Conservation (phyloP, 2,329 filamentous ascomycete species). For the Proliferodiscus dingleyae region DNA sequence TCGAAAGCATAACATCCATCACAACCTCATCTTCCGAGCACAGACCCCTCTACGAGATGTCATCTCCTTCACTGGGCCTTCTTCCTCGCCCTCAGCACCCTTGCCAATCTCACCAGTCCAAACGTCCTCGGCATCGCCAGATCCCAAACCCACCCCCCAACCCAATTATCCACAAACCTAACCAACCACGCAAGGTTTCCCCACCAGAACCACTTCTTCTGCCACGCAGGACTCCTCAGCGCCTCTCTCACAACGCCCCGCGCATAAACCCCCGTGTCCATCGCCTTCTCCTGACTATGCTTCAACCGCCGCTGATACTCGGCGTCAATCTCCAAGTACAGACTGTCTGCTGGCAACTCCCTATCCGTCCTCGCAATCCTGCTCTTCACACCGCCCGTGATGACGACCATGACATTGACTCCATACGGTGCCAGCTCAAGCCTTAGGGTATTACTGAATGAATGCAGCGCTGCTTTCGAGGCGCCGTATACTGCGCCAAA, state of each 20-base stretch:
- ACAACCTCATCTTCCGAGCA: too few species aligned
- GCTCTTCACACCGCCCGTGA: slow-evolving; percentile 24
- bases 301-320: slow-evolving; percentile 17
- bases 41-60: too few species aligned
- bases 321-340: slow-evolving; percentile 22
- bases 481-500: slow-evolving; percentile 90
- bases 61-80: too few species aligned
- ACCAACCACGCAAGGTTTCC: slow-evolving; percentile 17
- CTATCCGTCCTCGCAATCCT: slow-evolving; percentile 18
- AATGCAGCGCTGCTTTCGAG: slow-evolving; percentile 67
- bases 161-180: slow-evolving; percentile 19
- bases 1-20: too few species aligned
- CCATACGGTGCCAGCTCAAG: slow-evolving; percentile 27
- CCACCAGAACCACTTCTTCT: slow-evolving; percentile 24
- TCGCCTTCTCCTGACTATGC: slow-evolving; percentile 25
- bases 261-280: slow-evolving; percentile 22
- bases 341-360: slow-evolving; percentile 11
- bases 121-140: slow-evolving; percentile 24
- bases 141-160: slow-evolving; percentile 25
- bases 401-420: slow-evolving; percentile 24
- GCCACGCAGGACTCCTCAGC: slow-evolving; percentile 17
- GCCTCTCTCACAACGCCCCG: slow-evolving; percentile 24
- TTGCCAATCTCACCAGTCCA: slow-evolving; percentile 19
- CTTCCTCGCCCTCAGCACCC: slow-evolving; percentile 10
- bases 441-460: slow-evolving; percentile 21